phyloP scores from a whole-genome alignment of 106 monocot species.

The Acanthochlamys bracteata region DNA sequence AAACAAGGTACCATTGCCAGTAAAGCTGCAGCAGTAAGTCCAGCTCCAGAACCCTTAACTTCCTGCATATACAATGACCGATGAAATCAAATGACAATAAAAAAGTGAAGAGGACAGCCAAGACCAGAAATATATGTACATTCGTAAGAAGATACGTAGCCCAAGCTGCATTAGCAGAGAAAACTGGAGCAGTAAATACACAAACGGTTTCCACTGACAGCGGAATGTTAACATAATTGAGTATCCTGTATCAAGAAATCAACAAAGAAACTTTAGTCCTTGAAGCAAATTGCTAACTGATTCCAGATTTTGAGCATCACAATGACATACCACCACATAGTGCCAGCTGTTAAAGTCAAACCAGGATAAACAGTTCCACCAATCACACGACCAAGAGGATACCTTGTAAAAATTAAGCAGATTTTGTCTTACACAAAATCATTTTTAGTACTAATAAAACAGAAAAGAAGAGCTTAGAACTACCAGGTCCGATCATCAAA shows the following conservation, averaged over 20 bases:
- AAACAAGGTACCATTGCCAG: slow-evolving; percentile 67
- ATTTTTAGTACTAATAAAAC: neutral
- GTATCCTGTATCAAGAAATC: slow-evolving; percentile 47
- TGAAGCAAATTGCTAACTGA: neutral
- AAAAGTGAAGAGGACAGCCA: neutral
- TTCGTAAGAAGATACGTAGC: slow-evolving; percentile 94
- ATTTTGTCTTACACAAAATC: neutral
- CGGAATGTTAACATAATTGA: slow-evolving; percentile 89
- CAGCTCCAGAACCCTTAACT: slow-evolving; percentile 93
- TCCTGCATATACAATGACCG: slow-evolving; percentile 30
- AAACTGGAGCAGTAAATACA: slow-evolving; percentile 95
- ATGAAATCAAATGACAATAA: neutral
- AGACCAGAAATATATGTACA: slow-evolving; percentile 16
- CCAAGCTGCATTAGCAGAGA: slow-evolving; percentile 96
- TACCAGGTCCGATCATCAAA: slow-evolving; percentile 99
- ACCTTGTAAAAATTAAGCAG: slow-evolving; percentile 36
- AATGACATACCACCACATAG: slow-evolving; percentile 82
- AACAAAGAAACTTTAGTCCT: neutral
- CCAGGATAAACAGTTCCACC: slow-evolving; percentile 99
- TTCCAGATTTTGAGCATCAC: neutral
- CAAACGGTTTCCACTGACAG: slow-evolving; percentile 98
- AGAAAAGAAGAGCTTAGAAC: neutral
- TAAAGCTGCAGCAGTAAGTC: slow-evolving; percentile 79
- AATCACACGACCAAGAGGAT: slow-evolving; percentile 99
- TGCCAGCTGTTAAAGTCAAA: slow-evolving; percentile 83